Conservation (phyloP, 1,284 basidiomycete genomes). For the Moniliophthora roreri region DNA sequence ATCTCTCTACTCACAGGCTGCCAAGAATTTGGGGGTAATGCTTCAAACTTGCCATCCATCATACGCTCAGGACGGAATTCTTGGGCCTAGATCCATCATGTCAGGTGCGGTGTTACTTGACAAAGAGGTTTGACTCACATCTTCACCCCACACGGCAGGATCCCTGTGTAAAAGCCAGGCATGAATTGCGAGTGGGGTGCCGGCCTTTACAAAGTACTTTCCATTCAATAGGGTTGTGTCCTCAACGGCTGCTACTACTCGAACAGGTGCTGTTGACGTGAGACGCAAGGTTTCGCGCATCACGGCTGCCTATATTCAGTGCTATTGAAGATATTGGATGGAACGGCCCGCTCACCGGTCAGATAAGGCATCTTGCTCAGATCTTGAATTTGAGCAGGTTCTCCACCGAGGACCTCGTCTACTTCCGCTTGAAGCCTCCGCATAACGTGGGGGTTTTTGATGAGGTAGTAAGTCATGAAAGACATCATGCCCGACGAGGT, state of each 20-base stretch:
- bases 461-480: slow-evolving; percentile 42
- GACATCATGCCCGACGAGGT: slow-evolving; percentile 31
- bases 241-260: slow-evolving; percentile 32
- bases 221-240: slow-evolving; percentile 39
- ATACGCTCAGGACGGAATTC: slow-evolving; percentile 35
- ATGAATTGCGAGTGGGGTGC: slow-evolving; percentile 30
- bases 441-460: slow-evolving; percentile 44
- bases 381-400: slow-evolving; percentile 35
- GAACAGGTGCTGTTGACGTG: slow-evolving; percentile 37
- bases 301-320: slow-evolving; percentile 28
- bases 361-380: slow-evolving; percentile 43
- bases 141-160: slow-evolving; percentile 47
- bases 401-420: slow-evolving; percentile 41
- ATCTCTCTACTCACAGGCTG: no score
- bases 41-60: slow-evolving; percentile 46
- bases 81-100: background rate
- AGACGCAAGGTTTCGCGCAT: slow-evolving; percentile 48
- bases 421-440: slow-evolving; percentile 46
- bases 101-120: background rate
- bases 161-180: slow-evolving; percentile 39
- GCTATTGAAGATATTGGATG: background rate
- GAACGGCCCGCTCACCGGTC: slow-evolving; percentile 25
- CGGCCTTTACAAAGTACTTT: slow-evolving; percentile 40
- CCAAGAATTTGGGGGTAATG: slow-evolving; percentile 45
- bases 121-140: slow-evolving; percentile 32